phyloP scores from a whole-genome alignment of 306 rosid genomes.

The Glycine tomentella region DNA sequence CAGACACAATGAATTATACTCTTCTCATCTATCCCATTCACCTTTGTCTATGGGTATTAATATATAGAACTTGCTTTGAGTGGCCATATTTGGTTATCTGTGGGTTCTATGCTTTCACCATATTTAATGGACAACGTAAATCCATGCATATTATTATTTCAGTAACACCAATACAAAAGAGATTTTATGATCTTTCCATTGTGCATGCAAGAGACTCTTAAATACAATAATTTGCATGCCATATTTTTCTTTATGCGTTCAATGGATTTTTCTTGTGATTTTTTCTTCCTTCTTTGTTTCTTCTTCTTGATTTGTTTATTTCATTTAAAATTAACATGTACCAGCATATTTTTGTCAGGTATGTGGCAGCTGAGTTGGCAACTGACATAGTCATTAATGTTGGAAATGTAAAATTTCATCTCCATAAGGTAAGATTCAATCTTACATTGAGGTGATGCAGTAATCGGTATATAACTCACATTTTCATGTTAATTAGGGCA shows the following conservation, averaged over 20 bases:
- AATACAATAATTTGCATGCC: not conserved
- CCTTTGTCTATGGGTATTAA: no score
- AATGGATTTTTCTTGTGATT: not conserved
- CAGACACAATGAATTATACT: not conserved
- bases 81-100: constrained; percentile 12
- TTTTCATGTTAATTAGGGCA: not conserved
- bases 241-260: constrained; percentile 20
- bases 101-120: not conserved
- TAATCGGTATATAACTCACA: constrained; percentile 7
- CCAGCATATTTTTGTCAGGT: constrained; percentile 59
- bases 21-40: no score
- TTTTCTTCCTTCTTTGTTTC: not conserved
- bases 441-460: constrained; percentile 31
- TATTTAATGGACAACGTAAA: not conserved
- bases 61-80: not conserved
- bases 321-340: constrained; percentile 37
- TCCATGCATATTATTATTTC: constrained; percentile 8
- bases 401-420: constrained; percentile 76
- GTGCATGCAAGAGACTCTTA: not conserved
- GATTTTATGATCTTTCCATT: not conserved
- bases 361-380: constrained; percentile 76
- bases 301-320: not conserved
- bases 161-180: not conserved
- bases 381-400: constrained; percentile 72
- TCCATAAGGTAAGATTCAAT: constrained; percentile 79